A percentile compares a stretch with the other conserved stretches of the same genome.
Evolutionary conservation across 2,329 filamentous ascomycete species (phyloP).

Genomic region (Westerdykella ornata): DNA sequence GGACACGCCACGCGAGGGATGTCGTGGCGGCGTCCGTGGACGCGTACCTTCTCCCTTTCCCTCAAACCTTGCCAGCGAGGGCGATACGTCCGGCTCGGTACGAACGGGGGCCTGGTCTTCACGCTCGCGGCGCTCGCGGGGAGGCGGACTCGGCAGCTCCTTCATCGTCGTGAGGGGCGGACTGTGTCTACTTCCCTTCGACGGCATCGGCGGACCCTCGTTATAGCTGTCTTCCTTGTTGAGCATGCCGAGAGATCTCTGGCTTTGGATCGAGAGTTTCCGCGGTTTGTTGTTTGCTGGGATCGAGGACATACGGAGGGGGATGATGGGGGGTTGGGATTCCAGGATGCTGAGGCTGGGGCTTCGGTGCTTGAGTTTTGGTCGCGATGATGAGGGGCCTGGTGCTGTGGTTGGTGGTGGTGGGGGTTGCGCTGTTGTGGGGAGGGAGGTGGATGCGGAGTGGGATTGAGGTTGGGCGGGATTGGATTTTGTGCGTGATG

Average conservation of each 20-base stretch:
- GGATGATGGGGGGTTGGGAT: slow-evolving; percentile 22
- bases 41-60: neutral
- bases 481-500: slow-evolving; percentile 6
- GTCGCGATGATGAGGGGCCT: slow-evolving; percentile 5
- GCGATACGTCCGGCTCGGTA: no score
- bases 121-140: neutral
- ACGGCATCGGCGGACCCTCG: neutral
- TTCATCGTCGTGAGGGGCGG: slow-evolving; percentile 28
- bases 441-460: slow-evolving; percentile 12
- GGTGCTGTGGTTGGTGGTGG: neutral
- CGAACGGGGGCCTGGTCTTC: neutral
- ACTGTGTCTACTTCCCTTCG: slow-evolving; percentile 7
- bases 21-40: neutral
- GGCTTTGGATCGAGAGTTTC: slow-evolving; percentile 24
- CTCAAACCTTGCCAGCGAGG: no score
- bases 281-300: slow-evolving; percentile 27
- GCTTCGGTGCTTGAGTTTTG: slow-evolving; percentile 13
- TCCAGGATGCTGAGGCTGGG: slow-evolving; percentile 14
- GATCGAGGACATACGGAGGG: slow-evolving; percentile 31
- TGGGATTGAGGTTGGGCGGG: slow-evolving; percentile 16
- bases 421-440: neutral
- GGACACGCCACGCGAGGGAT: neutral
- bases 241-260: slow-evolving; percentile 15
- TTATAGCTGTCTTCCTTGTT: slow-evolving; percentile 18
- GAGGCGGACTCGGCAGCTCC: slow-evolving; percentile 24